A percentile compares a stretch with the other conserved stretches of the same genome.
Evolutionary conservation across 164 flowering plant genomes (phyloP).

Genomic region (Magnolia sinica): DNA sequence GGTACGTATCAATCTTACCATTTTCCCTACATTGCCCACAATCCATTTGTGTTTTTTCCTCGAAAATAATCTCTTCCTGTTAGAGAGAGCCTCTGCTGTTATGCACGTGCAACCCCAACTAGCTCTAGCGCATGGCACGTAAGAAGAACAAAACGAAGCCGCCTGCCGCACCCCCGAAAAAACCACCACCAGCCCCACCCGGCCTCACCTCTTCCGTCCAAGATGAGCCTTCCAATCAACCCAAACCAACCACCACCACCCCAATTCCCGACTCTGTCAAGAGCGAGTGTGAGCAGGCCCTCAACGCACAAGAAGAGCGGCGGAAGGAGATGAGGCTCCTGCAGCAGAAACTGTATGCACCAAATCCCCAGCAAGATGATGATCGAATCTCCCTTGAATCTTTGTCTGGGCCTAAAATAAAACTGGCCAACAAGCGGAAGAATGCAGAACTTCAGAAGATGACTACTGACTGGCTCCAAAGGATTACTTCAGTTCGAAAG

Average conservation of each 20-base stretch:
- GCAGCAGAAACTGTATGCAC: constrained; percentile 73
- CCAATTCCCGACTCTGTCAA: too few relatives aligned
- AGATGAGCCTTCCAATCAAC: too few relatives aligned
- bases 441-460: constrained; percentile 38
- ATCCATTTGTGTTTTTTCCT: too few relatives aligned
- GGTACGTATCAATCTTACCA: too few relatives aligned
- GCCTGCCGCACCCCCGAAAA: constrained; percentile 41
- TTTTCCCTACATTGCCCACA: too few relatives aligned
- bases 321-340: constrained; percentile 88
- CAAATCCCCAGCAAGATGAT: constrained; percentile 25
- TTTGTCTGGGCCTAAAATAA: constrained; percentile 20
- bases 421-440: constrained; percentile 32
- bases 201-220: too few relatives aligned
- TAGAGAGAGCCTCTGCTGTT: too few relatives aligned
- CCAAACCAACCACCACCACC: constrained; percentile 30
- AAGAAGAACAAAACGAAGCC: constrained; percentile 69
- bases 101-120: too few relatives aligned
- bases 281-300: constrained; percentile 93
- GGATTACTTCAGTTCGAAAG: constrained; percentile 57
- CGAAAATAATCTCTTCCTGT: too few relatives aligned
- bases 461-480: constrained; percentile 48
- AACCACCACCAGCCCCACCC: too few relatives aligned
- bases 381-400: constrained; percentile 41
- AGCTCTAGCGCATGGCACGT: constrained; percentile 29
- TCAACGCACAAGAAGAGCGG: constrained; percentile 83